Evolutionary conservation across 2,329 filamentous ascomycete genomes (phyloP).

Genomic region (Aspergillus spinulosporus): DNA sequence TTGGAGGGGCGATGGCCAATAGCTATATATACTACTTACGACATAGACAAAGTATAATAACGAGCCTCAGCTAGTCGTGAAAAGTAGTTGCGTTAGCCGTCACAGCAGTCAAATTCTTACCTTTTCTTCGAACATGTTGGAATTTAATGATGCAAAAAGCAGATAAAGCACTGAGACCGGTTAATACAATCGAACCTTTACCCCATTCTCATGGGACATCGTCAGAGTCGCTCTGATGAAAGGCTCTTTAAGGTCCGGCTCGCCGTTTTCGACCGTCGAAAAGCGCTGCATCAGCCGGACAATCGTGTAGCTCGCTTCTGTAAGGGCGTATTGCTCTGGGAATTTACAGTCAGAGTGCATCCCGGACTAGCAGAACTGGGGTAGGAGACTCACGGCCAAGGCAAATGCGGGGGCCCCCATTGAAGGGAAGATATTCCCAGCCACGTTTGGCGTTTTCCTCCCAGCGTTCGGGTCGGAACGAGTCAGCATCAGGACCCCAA

Average conservation of each 20-base stretch:
- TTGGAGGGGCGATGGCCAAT: too few relatives aligned
- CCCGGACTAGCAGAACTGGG: background rate
- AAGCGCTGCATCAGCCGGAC: constrained; percentile 42
- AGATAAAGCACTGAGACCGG: too few relatives aligned
- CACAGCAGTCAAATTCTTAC: too few relatives aligned
- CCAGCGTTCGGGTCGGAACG: constrained; percentile 55
- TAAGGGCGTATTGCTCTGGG: constrained; percentile 46
- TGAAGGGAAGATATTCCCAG: constrained; percentile 44
- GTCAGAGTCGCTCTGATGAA: constrained; percentile 33
- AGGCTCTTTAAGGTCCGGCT: constrained; percentile 31
- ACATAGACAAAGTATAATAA: too few relatives aligned
- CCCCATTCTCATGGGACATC: constrained; percentile 35
- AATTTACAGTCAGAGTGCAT: background rate
- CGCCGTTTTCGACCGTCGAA: constrained; percentile 37
- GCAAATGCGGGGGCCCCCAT: constrained; percentile 43
- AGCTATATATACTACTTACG: too few relatives aligned
- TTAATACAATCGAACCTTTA: constrained; percentile 30
- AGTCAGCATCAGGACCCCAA: constrained; percentile 47
- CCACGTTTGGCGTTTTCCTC: constrained; percentile 37
- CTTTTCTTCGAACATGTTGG: too few relatives aligned
- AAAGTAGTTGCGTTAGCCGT: too few relatives aligned
- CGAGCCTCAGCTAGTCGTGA: too few relatives aligned
- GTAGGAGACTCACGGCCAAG: constrained; percentile 37
- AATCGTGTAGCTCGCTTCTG: constrained; percentile 44
- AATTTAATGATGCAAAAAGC: too few relatives aligned